Evolutionary conservation across 768 basidiomycete genomes (phyloP).

Genomic region (Lepiota brunneoincarnata): DNA sequence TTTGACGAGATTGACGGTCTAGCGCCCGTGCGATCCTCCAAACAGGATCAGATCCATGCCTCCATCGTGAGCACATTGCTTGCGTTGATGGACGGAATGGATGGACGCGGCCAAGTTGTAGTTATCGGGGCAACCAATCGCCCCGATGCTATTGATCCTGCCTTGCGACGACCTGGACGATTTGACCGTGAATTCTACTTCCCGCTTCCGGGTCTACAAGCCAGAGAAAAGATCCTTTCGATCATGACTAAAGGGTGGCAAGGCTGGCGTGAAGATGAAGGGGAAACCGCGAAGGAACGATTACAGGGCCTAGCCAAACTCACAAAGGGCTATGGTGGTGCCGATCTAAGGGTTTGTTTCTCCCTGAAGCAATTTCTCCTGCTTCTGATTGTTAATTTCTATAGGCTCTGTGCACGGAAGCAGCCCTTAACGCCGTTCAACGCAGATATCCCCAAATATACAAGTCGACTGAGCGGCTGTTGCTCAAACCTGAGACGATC

Average conservation of each 20-base stretch:
- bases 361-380: background rate
- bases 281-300: conserved; percentile 61
- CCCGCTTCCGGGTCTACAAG: conserved; percentile 80
- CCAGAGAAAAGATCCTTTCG: conserved; percentile 81
- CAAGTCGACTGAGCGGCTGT: conserved; percentile 80
- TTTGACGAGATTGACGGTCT: conserved; percentile 99
- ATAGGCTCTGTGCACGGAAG: conserved; percentile 94
- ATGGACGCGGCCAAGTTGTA: conserved; percentile 94
- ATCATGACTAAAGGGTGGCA: conserved; percentile 93
- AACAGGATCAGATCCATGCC: conserved; percentile 98
- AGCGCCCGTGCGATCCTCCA: conserved; percentile 96
- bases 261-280: conserved; percentile 60
- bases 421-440: conserved; percentile 94
- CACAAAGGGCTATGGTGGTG: conserved; percentile 98
- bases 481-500: conserved; percentile 85
- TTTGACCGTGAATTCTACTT: conserved; percentile 99
- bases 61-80: conserved; percentile 95
- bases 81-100: conserved; percentile 99
- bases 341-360: conserved; percentile 82
- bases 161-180: conserved; percentile 87
- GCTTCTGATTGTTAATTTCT: conserved; percentile 10
- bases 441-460: conserved; percentile 97
- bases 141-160: conserved; percentile 97
- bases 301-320: conserved; percentile 73
- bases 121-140: conserved; percentile 98